Base-by-base conservation (phyloP, 2,329 filamentous ascomycete species). In the Coniosporium tulheliwenetii region DNA sequence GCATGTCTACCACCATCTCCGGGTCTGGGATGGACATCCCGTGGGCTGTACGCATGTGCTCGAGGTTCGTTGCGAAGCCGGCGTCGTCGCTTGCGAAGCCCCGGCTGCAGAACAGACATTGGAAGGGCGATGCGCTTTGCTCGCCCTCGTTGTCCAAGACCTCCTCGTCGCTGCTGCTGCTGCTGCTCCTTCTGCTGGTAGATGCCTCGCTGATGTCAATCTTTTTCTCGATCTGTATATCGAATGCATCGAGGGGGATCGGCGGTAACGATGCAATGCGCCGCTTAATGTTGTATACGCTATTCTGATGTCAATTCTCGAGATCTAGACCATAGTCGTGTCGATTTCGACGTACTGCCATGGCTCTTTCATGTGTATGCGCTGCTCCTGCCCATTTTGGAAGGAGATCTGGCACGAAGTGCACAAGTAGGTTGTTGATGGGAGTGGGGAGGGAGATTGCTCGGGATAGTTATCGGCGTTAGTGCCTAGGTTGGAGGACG, bases 41-140 rank as follows among this genome's bases (percentile, higher is more conserved):
- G 38, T 59, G 56, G 5, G 19, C 32, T 26, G 41, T 41, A 8
- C 30, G 39, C 56, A 59, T 59, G 46, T 59, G 56, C 7, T 47
- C 44, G 9, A 59, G 38, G 37, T 53, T 55, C 9, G 36, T 34
- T 30, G 30, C 30, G 10, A 49, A 44, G 30, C 44, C 43, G 36
- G 43, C 26, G 29, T 41, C 40, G 31, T 40, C 32, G 37, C 38
- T 46, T 30, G 26, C 5, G 30, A 37, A 46, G 39, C 37, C 38
- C 36, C 42, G 33, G 46, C 41, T 49, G 44, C 56, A 59, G 45
- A 59, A 59, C 10, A 59, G 50, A 46, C 56, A 59, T 43, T 50
- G 44, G 39, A 48, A 49, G 13, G 45, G 48, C 36, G 36, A 37
- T 14, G 35, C 42, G 38, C 12, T 42, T 45, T 49, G 33, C 19